Percentiles rank a stretch among this genome's conserved stretches.
Conservation (phyloP, 768 basidiomycete genomes). For the Asterophora lycoperdoides region DNA sequence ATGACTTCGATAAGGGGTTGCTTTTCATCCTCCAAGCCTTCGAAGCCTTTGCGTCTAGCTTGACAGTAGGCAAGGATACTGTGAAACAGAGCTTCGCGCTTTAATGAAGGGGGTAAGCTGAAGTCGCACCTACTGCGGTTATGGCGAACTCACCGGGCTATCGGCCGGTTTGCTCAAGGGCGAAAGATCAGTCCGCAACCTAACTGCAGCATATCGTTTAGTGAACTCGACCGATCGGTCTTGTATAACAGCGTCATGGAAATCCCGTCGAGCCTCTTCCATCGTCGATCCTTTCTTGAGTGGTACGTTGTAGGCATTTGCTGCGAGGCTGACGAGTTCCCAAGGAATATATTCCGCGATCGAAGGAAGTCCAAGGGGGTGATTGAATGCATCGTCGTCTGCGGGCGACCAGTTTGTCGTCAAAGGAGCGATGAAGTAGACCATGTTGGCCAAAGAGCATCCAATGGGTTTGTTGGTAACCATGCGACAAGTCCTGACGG, state of each 20-base stretch:
- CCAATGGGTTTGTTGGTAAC: slow-evolving; percentile 65
- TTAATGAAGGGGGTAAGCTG: slow-evolving; percentile 7
- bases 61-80: slow-evolving; percentile 68
- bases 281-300: slow-evolving; percentile 34
- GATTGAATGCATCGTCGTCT: slow-evolving; percentile 10
- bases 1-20: slow-evolving; percentile 74
- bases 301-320: slow-evolving; percentile 46
- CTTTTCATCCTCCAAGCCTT: slow-evolving; percentile 52
- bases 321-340: slow-evolving; percentile 53
- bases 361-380: slow-evolving; percentile 25
- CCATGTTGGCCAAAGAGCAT: slow-evolving; percentile 50
- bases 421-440: slow-evolving; percentile 69
- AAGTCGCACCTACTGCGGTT: background rate
- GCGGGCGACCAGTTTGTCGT: slow-evolving; percentile 31
- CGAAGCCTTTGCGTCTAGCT: slow-evolving; percentile 55
- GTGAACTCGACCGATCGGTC: slow-evolving; percentile 78
- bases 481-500: slow-evolving; percentile 56
- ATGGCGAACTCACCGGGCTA: slow-evolving; percentile 47
- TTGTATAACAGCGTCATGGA: slow-evolving; percentile 66
- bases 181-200: slow-evolving; percentile 60
- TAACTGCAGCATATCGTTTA: slow-evolving; percentile 55
- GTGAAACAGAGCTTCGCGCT: slow-evolving; percentile 60
- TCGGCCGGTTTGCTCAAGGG: slow-evolving; percentile 69
- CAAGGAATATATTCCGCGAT: slow-evolving; percentile 55
- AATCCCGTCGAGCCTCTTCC: slow-evolving; percentile 38